Percentiles rank a stretch among this genome's conserved stretches.
These are phyloP conservation scores for Wickerhamiella shivajii DNA, from an alignment of 805 yeast genomes.

Conservation along the genomic window DNA sequence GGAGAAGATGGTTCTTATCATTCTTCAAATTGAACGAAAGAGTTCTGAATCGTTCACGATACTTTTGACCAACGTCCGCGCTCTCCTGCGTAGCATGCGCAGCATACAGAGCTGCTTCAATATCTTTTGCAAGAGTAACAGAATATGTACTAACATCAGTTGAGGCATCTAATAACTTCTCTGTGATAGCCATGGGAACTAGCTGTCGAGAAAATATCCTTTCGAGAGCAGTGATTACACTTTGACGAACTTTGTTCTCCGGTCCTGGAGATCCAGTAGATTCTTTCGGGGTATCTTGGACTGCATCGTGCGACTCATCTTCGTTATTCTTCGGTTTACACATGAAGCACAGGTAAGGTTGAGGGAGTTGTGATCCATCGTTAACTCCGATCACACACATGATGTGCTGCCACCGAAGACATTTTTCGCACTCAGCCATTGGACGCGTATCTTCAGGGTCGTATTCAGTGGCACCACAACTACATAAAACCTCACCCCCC, in stretches of 20 bases:
- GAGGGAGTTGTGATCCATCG: slow-evolving; percentile 33
- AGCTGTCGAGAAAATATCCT: slow-evolving; percentile 31
- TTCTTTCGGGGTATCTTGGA: neutral
- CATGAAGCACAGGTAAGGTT: slow-evolving; percentile 37
- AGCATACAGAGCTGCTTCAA: slow-evolving; percentile 38
- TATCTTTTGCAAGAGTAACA: slow-evolving; percentile 31
- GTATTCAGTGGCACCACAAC: slow-evolving; percentile 18
- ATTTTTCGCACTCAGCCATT: slow-evolving; percentile 51
- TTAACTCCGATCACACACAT: slow-evolving; percentile 39
- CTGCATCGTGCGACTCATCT: neutral
- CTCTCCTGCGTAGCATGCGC: slow-evolving; percentile 24
- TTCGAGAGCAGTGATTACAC: slow-evolving; percentile 39
- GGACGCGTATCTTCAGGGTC: slow-evolving; percentile 29
- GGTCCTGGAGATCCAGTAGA: neutral
- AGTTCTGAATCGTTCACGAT: slow-evolving; percentile 56
- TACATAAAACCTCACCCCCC: slow-evolving; percentile 13
- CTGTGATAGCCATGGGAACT: slow-evolving; percentile 22
- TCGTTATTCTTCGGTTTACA: slow-evolving; percentile 28
- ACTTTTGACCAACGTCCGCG: slow-evolving; percentile 29
- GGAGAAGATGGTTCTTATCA: slow-evolving; percentile 39
- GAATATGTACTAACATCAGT: slow-evolving; percentile 25
- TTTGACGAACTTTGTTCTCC: slow-evolving; percentile 29
- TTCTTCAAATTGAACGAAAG: slow-evolving; percentile 45
- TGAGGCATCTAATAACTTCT: slow-evolving; percentile 14
- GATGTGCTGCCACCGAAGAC: slow-evolving; percentile 59